Conservation (phyloP, 73 alveolate genomes). For the Loxodes magnus region DNA sequence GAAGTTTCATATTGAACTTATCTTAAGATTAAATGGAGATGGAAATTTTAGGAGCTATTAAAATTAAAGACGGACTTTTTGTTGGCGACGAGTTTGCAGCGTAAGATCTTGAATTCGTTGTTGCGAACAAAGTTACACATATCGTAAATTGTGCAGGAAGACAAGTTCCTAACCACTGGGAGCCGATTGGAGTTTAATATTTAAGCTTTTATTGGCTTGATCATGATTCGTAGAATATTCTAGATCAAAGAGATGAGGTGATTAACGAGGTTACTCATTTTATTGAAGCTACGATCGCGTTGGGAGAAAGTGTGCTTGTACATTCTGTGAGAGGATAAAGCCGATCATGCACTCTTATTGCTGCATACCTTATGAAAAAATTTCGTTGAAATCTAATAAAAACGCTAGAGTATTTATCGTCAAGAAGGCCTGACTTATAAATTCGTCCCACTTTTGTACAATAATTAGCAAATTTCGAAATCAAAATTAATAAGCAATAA, state of each 20-base stretch:
- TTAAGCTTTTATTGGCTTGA: conserved; percentile 88
- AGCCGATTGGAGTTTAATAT: conserved; percentile 83
- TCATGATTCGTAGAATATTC: conserved; percentile 61
- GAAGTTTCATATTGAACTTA: too few relatives aligned
- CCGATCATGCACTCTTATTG: conserved; percentile 85
- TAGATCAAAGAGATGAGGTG: conserved; percentile 82
- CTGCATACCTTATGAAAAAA: conserved; percentile 86
- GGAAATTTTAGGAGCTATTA: conserved; percentile 72
- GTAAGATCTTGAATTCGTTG: conserved; percentile 84
- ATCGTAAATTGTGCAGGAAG: conserved; percentile 91
- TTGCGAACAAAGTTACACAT: conserved; percentile 91
- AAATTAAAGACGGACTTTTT: conserved; percentile 71
- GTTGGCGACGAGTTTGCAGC: conserved; percentile 81
- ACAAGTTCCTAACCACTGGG: conserved; percentile 85
- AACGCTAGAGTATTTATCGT: conserved; percentile 61
- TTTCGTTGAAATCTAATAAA: conserved; percentile 69
- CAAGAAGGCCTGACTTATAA: conserved; percentile 76
- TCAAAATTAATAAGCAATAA: conserved; percentile 33
- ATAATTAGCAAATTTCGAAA: conserved; percentile 62
- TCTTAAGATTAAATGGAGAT: conserved; percentile 27
- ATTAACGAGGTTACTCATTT: conserved; percentile 79
- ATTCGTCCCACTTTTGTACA: conserved; percentile 52
- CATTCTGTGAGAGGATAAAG: conserved; percentile 96
- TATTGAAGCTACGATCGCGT: conserved; percentile 82
- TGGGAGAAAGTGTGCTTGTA: conserved; percentile 94